Conservation (phyloP, 2,329 filamentous ascomycete species). For the Talaromyces sp. region DNA sequence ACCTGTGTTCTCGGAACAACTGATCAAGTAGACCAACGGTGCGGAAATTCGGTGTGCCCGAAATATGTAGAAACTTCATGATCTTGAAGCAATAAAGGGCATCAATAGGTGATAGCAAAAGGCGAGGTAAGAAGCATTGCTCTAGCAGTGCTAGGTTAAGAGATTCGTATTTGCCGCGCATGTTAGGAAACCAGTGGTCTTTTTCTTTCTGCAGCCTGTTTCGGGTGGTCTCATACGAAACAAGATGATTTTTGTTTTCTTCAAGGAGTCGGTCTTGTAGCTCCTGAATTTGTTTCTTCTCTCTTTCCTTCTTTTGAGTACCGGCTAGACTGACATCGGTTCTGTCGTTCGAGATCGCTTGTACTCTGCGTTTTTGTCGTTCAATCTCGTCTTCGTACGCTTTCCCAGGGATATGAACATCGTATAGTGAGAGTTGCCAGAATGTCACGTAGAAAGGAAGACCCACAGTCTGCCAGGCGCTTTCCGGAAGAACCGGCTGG, state of each 20-base stretch:
- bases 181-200: conserved; percentile 69
- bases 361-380: conserved; percentile 63
- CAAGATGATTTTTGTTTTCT: conserved; percentile 69
- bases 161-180: conserved; percentile 60
- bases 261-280: conserved; percentile 66
- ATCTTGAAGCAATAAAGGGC: conserved; percentile 85
- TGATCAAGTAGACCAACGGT: conserved; percentile 79
- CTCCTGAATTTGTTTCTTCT: conserved; percentile 66
- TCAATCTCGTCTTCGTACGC: conserved; percentile 76
- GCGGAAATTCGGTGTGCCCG: conserved; percentile 79
- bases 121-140: conserved; percentile 85
- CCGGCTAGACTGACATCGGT: conserved; percentile 68
- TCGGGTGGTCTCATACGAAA: conserved; percentile 64
- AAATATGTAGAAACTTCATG: conserved; percentile 80
- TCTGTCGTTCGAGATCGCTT: conserved; percentile 66
- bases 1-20: conserved; percentile 76
- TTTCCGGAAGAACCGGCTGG: conserved; percentile 56
- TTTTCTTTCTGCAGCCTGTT: conserved; percentile 72
- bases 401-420: conserved; percentile 70
- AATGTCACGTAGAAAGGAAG: conserved; percentile 84
- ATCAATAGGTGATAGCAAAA: conserved; percentile 79
- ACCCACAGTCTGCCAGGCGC: conserved; percentile 67
- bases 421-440: conserved; percentile 82
- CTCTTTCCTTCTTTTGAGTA: conserved; percentile 63
- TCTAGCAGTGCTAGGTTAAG: conserved; percentile 78